These are phyloP conservation scores for Gossypium longicalyx DNA, from an alignment of 345 rosid genomes.

Conservation along the genomic window DNA sequence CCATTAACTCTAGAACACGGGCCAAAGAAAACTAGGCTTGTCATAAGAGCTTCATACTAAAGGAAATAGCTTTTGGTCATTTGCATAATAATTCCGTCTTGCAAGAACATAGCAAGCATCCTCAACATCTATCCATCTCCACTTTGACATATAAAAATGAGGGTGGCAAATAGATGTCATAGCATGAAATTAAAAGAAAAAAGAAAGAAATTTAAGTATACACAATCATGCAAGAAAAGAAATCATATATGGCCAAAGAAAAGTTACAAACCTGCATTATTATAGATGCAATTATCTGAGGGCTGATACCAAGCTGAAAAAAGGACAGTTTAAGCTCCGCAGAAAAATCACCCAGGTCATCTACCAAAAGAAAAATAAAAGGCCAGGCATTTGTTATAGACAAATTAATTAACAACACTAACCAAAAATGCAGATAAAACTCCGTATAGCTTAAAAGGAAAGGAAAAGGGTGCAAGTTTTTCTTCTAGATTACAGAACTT, in stretches of 20 bases:
- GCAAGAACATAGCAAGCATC: background rate
- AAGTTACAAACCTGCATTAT: conserved; percentile 68
- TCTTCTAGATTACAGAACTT: conserved; percentile 23
- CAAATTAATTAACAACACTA: background rate
- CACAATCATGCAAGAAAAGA: background rate
- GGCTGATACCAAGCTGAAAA: conserved; percentile 97
- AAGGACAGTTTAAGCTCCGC: conserved; percentile 79
- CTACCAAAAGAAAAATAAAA: conserved; percentile 35
- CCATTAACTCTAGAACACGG: background rate
- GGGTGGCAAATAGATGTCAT: background rate
- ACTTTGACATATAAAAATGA: background rate
- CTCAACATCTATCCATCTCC: conserved; percentile 1
- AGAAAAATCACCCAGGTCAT: conserved; percentile 78
- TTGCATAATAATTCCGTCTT: background rate
- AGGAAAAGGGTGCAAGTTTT: background rate
- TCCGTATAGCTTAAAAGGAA: background rate
- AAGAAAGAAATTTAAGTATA: background rate
- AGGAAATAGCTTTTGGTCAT: background rate
- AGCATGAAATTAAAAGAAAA: background rate
- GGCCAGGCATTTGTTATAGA: background rate
- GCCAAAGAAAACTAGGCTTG: background rate
- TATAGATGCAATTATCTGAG: conserved; percentile 82
- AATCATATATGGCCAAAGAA: conserved; percentile 4
- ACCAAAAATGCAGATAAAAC: conserved; percentile 4
- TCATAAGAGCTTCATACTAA: background rate